phyloP scores from a whole-genome alignment of 2,329 filamentous ascomycete species.

The Penicillium sp. region DNA sequence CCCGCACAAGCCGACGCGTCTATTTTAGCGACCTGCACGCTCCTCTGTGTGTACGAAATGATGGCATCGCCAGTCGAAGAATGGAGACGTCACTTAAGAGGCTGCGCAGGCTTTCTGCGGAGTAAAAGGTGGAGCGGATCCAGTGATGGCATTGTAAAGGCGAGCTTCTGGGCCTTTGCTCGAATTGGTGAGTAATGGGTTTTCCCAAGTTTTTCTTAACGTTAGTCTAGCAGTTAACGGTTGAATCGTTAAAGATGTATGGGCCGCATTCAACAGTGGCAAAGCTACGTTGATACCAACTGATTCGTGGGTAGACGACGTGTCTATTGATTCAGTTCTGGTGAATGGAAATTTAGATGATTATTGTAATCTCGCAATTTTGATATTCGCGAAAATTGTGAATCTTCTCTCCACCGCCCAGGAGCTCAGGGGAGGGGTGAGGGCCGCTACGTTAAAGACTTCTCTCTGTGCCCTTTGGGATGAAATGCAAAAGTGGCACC shows the following conservation, averaged over 20 bases:
- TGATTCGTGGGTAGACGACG: constrained; percentile 17
- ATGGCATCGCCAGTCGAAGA: constrained; percentile 19
- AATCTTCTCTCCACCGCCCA: constrained; percentile 6
- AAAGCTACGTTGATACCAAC: constrained; percentile 18
- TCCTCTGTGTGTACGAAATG: constrained; percentile 24
- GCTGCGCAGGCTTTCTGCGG: constrained; percentile 15
- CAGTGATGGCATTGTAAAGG: constrained; percentile 17
- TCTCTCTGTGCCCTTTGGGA: constrained; percentile 4
- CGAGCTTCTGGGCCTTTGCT: constrained; percentile 22
- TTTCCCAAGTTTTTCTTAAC: not conserved
- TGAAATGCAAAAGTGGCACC: constrained; percentile 7
- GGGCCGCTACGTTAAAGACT: not conserved
- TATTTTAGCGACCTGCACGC: constrained; percentile 18
- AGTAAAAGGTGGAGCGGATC: constrained; percentile 19
- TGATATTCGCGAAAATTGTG: constrained; percentile 17
- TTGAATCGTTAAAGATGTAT: constrained; percentile 10
- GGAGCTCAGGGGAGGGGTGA: not conserved
- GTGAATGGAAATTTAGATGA: constrained; percentile 16
- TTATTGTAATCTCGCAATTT: constrained; percentile 18
- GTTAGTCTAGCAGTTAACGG: not conserved
- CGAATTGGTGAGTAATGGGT: constrained; percentile 16
- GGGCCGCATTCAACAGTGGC: constrained; percentile 18
- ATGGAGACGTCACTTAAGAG: constrained; percentile 21
- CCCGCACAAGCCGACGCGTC: constrained; percentile 10
- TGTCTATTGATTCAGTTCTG: constrained; percentile 8